These are phyloP conservation scores for Stenocarpella maydis DNA, from an alignment of 2,329 filamentous ascomycete genomes.

Conservation along the genomic window DNA sequence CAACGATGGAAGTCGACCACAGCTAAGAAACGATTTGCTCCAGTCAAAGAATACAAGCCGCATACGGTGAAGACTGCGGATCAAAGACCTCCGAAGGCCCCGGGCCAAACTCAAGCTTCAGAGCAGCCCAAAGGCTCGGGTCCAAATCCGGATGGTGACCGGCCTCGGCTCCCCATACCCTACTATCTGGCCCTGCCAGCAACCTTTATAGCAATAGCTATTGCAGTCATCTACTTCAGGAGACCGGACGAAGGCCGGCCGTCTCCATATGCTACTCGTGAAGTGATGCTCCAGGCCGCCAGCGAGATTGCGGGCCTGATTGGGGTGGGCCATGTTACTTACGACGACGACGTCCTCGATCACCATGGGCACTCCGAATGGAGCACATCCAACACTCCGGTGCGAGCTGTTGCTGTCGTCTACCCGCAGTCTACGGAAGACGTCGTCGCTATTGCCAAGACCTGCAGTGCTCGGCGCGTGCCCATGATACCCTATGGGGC, in stretches of 20 bases:
- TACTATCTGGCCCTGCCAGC: slow-evolving; percentile 19
- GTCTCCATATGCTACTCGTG: slow-evolving; percentile 9
- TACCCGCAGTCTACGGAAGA: slow-evolving; percentile 71
- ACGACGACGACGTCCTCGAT: slow-evolving; percentile 69
- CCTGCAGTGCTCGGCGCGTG: slow-evolving; percentile 69
- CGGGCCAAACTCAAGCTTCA: background rate
- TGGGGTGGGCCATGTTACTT: slow-evolving; percentile 67
- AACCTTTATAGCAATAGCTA: background rate
- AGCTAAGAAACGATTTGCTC: background rate
- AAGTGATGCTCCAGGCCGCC: slow-evolving; percentile 56
- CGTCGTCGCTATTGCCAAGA: slow-evolving; percentile 67
- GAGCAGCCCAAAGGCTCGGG: background rate
- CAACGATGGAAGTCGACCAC: slow-evolving; percentile 14
- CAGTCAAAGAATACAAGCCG: slow-evolving; percentile 4
- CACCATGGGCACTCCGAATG: slow-evolving; percentile 75
- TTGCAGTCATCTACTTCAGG: slow-evolving; percentile 2
- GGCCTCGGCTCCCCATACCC: background rate
- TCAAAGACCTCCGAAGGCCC: background rate
- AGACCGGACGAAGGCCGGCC: background rate
- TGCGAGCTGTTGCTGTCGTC: slow-evolving; percentile 69
- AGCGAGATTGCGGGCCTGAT: slow-evolving; percentile 59
- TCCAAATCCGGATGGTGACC: background rate
- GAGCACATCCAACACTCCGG: slow-evolving; percentile 72
- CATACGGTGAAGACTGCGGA: background rate
- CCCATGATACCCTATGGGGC: slow-evolving; percentile 81